Base-by-base conservation (phyloP, 352 stramenopile genomes). In the Bremia lactucae region DNA sequence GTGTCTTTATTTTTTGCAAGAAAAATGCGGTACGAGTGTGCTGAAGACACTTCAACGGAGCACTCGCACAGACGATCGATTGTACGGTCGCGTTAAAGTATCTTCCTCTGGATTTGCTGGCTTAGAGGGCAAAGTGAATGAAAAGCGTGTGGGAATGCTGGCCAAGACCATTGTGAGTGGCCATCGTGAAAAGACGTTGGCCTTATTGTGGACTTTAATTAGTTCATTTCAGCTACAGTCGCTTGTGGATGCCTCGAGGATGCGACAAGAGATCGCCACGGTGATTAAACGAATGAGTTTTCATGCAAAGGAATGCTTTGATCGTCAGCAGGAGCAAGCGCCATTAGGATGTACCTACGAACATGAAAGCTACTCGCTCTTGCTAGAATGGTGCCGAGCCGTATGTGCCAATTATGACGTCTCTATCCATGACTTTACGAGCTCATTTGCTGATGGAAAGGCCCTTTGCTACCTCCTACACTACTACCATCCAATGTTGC, bases 161-260 rank as follows among this genome's bases (percentile, higher is more conserved):
- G 68, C 92, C 4, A 96, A 97, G 55, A 86, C 98, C 23, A 95
- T 98, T 43, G 94, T 98, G 6, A 88, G 97, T 65, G 90, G 89
- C 7, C 83, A 98, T 59, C 85, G 90, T 15, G 86, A 96, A 52
- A 91, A 93, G 25, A 97, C 94, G 4, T 56, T 98, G n/a, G 79
- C 87, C 16, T 59, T 98, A 24, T 58, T 98, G 18, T 98, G 95
- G 95, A 81, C 86, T 28, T 76, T 97, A 9, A 90, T 97, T 48
- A 77, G 76, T 35, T 78, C 76, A 35, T 97, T 95, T 50, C 86
- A 96, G 46, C 54, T 98, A 20, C 70, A 74, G 21, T 74, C 75
- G 2, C 61, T 98, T 8, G 59, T 97, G n/a, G 65, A 94, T 21
- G 54, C 63, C 6, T 50, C 82, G 5, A 62, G 60, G 2, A 66